Conservation (phyloP, 805 yeast genomes). For the Lachancea cidri region DNA sequence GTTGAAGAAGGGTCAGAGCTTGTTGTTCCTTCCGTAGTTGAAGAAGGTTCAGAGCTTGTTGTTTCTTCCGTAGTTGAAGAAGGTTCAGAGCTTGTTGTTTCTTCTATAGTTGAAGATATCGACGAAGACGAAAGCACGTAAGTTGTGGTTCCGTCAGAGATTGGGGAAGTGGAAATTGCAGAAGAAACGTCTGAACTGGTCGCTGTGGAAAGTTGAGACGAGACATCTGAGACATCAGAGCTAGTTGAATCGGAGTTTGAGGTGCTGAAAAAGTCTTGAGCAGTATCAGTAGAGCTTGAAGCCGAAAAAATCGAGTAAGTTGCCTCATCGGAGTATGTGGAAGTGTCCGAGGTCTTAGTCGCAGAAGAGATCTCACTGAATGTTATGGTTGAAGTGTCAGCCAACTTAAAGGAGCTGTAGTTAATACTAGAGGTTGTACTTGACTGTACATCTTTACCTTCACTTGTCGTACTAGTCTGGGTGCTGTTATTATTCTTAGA, state of each 20-base stretch:
- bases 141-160: background rate
- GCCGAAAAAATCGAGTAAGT: too few relatives aligned
- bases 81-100: too few relatives aligned
- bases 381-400: background rate
- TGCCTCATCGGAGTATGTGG: background rate
- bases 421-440: background rate
- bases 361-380: background rate
- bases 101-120: background rate
- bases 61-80: too few relatives aligned
- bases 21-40: too few relatives aligned
- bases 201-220: too few relatives aligned
- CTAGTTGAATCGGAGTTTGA: too few relatives aligned
- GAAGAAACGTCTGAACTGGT: too few relatives aligned
- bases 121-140: constrained; percentile 6
- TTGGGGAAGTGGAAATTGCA: background rate
- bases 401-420: background rate
- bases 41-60: background rate
- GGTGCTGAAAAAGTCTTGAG: too few relatives aligned
- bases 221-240: too few relatives aligned
- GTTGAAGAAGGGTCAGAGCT: too few relatives aligned
- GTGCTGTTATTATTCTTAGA: background rate
- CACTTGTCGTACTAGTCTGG: background rate
- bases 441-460: background rate
- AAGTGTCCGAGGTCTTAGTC: background rate
- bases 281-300: too few relatives aligned